A percentile compares a stretch with the other conserved stretches of the same genome.
These are phyloP conservation scores for Xerocomellus intermedius DNA, from an alignment of 768 basidiomycete species.

Conservation along the genomic window DNA sequence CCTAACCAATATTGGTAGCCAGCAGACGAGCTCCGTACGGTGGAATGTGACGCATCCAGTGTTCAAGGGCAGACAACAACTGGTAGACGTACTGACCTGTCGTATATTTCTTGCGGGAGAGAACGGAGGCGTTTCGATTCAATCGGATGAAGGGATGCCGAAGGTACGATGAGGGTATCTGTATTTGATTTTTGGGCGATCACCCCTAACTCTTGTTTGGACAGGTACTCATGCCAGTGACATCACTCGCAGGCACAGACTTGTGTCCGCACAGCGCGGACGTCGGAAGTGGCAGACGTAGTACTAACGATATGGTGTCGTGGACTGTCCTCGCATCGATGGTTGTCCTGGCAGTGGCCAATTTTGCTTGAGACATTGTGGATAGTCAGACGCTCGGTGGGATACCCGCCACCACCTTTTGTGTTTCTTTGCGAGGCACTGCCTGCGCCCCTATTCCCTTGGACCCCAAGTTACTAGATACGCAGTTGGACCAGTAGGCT, in stretches of 20 bases:
- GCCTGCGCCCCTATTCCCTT: background rate
- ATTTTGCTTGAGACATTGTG: slow-evolving; percentile 6
- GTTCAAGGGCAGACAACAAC: slow-evolving; percentile 39
- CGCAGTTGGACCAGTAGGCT: too few species aligned
- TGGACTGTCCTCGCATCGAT: slow-evolving; percentile 11
- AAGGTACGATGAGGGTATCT: slow-evolving; percentile 29
- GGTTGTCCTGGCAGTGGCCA: background rate
- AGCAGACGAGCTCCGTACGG: slow-evolving; percentile 28
- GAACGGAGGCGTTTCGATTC: slow-evolving; percentile 42
- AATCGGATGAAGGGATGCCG: slow-evolving; percentile 45
- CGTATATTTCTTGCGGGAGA: slow-evolving; percentile 34
- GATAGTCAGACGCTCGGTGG: background rate
- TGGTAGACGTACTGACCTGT: slow-evolving; percentile 58
- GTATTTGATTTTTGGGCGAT: background rate
- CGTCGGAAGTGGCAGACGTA: slow-evolving; percentile 1
- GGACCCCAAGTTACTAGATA: too few species aligned
- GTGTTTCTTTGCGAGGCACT: background rate
- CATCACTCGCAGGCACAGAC: slow-evolving; percentile 22
- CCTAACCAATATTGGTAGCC: slow-evolving; percentile 51
- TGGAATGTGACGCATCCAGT: slow-evolving; percentile 46
- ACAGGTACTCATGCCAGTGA: slow-evolving; percentile 37
- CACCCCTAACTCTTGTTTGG: background rate
- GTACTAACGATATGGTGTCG: background rate
- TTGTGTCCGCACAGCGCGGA: slow-evolving; percentile 18
- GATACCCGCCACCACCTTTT: background rate